Conservation (phyloP, 1,284 basidiomycete genomes). For the Blastosporella zonata region DNA sequence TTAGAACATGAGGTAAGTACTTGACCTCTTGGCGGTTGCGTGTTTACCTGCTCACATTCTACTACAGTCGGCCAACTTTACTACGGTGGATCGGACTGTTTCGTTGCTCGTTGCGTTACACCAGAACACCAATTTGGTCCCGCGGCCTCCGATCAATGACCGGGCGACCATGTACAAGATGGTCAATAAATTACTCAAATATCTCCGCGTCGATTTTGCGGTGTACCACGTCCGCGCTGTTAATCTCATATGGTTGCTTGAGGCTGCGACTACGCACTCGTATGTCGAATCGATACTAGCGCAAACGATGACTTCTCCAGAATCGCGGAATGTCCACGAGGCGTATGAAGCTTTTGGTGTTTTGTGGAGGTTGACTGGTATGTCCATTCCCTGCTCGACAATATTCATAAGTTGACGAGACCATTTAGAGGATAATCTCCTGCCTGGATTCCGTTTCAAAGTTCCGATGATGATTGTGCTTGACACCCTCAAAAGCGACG, state of each 20-base stretch:
- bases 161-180: constrained; percentile 54
- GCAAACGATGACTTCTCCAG: constrained; percentile 58
- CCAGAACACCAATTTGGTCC: constrained; percentile 46
- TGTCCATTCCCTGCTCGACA: constrained; percentile 6
- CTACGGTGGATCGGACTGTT: constrained; percentile 63
- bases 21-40: neutral
- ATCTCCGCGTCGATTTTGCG: constrained; percentile 65
- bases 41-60: constrained; percentile 6
- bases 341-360: constrained; percentile 89
- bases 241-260: constrained; percentile 84
- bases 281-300: constrained; percentile 79
- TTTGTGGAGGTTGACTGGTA: constrained; percentile 87
- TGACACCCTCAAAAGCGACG: constrained; percentile 76
- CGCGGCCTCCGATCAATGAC: constrained; percentile 53
- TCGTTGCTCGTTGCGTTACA: constrained; percentile 58
- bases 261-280: constrained; percentile 56
- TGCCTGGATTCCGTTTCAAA: constrained; percentile 80
- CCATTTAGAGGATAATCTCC: constrained; percentile 69
- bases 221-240: constrained; percentile 83
- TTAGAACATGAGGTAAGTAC: constrained; percentile 52
- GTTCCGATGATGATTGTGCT: constrained; percentile 86
- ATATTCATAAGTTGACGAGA: constrained; percentile 10
- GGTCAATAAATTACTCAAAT: constrained; percentile 70
- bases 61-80: constrained; percentile 58
- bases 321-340: constrained; percentile 47